Conservation (phyloP, 306 rosid species). For the Malus sieversii region DNA sequence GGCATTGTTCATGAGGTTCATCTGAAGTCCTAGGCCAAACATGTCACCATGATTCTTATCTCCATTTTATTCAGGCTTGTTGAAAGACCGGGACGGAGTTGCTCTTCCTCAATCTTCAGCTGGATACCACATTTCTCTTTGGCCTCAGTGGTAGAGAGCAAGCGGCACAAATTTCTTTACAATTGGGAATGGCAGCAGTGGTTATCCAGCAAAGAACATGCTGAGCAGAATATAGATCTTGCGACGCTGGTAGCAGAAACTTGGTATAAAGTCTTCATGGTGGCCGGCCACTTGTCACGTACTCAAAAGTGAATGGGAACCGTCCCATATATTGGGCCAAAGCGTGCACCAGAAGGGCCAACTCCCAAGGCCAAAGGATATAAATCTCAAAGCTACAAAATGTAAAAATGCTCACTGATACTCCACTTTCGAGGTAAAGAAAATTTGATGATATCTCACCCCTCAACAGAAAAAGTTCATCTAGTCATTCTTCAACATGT, state of each 20-base stretch:
- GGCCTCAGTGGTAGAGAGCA: not conserved
- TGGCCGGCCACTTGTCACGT: not conserved
- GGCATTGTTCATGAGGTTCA: not conserved
- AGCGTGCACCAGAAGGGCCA: not conserved
- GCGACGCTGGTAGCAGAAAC: not conserved
- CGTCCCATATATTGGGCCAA: not conserved
- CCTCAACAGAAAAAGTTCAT: slow-evolving; percentile 13
- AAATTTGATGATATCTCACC: slow-evolving; percentile 24
- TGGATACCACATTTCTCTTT: not conserved
- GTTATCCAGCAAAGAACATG: not conserved
- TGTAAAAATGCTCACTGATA: not conserved
- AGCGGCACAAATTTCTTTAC: not conserved
- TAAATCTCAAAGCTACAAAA: not conserved
- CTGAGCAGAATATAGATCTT: not conserved
- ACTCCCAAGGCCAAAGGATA: not conserved
- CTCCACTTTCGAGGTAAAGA: not conserved
- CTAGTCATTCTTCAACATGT: slow-evolving; percentile 35
- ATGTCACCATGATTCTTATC: not conserved
- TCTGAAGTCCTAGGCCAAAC: not conserved
- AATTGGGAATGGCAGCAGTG: not conserved
- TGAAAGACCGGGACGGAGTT: not conserved
- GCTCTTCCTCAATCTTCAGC: not conserved
- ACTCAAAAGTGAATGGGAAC: not conserved
- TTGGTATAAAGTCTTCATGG: not conserved
- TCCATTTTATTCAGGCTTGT: not conserved